Evolutionary conservation across 352 stramenopile species (phyloP).

Genomic region (Pythium phragmitis): DNA sequence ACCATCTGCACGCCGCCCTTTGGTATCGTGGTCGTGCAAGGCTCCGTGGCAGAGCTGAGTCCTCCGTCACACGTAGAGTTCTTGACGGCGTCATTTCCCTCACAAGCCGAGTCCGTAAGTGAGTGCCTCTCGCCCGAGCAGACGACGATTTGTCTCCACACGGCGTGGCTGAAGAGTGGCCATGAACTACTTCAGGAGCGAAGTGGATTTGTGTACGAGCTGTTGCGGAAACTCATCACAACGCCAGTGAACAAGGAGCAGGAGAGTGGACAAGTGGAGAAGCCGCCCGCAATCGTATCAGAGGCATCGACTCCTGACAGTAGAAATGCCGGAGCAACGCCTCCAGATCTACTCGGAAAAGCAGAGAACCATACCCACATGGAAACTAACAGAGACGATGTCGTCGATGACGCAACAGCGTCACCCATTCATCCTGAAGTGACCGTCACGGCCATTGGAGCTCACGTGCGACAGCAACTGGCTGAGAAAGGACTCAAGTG

Average conservation of each 20-base stretch:
- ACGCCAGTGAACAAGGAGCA: conserved; percentile 9
- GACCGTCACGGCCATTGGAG: conserved; percentile 2
- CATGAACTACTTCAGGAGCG: conserved; percentile 75
- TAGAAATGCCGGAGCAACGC: not conserved
- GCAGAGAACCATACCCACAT: not conserved
- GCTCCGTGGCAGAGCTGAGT: conserved; percentile 9
- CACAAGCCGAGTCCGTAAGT: conserved; percentile 9
- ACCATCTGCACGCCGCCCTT: conserved; percentile 33
- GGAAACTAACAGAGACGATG: not conserved
- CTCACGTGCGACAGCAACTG: conserved; percentile 34
- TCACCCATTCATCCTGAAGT: not conserved
- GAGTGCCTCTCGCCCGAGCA: conserved; percentile 8
- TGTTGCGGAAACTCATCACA: conserved; percentile 46
- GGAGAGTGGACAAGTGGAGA: not conserved
- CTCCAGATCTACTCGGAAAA: not conserved
- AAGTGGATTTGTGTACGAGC: conserved; percentile 44
- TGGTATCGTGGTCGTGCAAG: conserved; percentile 55
- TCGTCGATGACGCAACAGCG: not conserved
- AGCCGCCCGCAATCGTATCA: not conserved
- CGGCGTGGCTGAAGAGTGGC: conserved; percentile 75
- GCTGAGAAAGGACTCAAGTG: conserved; percentile 49
- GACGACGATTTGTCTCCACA: conserved; percentile 6
- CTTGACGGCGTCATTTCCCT: conserved; percentile 7
- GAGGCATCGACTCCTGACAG: too few species aligned
- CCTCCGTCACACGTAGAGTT: conserved; percentile 31